phyloP scores from a whole-genome alignment of 2,329 filamentous ascomycete genomes.

The Colletotrichum australisinense region DNA sequence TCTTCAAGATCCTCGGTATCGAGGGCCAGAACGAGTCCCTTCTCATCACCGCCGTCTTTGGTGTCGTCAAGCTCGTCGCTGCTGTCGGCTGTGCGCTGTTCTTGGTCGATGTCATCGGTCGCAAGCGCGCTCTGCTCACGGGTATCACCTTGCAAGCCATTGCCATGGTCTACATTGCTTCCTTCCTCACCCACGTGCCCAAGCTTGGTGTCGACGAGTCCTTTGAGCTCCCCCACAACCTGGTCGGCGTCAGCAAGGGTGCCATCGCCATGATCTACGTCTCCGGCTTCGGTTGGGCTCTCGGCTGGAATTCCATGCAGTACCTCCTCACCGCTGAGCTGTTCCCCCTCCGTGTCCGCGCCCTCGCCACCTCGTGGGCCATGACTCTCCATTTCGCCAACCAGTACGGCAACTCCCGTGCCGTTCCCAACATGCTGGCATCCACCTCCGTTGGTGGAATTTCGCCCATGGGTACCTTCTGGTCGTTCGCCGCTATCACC shows the following conservation, averaged over 20 bases:
- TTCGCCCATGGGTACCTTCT: slow-evolving; percentile 76
- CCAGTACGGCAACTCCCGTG: slow-evolving; percentile 81
- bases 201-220: slow-evolving; percentile 61
- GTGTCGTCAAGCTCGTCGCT: slow-evolving; percentile 77
- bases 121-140: slow-evolving; percentile 73
- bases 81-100: slow-evolving; percentile 79
- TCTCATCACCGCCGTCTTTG: slow-evolving; percentile 80
- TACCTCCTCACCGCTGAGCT: slow-evolving; percentile 83
- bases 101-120: slow-evolving; percentile 82
- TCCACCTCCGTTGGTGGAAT: slow-evolving; percentile 57
- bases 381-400: slow-evolving; percentile 86
- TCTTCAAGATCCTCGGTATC: slow-evolving; percentile 79
- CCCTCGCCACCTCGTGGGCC: slow-evolving; percentile 75
- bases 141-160: slow-evolving; percentile 71
- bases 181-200: slow-evolving; percentile 72
- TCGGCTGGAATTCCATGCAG: slow-evolving; percentile 82
- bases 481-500: slow-evolving; percentile 79
- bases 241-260: slow-evolving; percentile 70
- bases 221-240: slow-evolving; percentile 55
- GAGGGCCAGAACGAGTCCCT: slow-evolving; percentile 75
- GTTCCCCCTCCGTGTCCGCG: slow-evolving; percentile 79
- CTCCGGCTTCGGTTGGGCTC: slow-evolving; percentile 75
- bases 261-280: slow-evolving; percentile 81
- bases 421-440: slow-evolving; percentile 81
- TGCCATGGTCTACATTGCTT: slow-evolving; percentile 71